Conservation (phyloP, 176 grass and related monocot species). For the Saccharum spontaneum region DNA sequence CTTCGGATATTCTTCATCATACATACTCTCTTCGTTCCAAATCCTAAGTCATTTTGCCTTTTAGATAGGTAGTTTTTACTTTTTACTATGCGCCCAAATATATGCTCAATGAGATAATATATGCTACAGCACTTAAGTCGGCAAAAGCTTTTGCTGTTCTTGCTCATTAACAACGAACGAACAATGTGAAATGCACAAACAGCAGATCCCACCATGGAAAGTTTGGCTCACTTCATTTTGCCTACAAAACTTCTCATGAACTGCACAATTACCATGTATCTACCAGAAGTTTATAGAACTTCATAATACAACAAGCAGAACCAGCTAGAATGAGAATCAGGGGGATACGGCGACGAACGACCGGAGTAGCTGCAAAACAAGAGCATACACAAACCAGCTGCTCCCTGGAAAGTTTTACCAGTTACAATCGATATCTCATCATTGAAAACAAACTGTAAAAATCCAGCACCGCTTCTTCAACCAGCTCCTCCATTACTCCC, state of each 20-base stretch:
- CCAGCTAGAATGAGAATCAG: not conserved
- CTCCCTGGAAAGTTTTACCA: not conserved
- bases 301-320: not conserved
- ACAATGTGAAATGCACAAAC: not conserved
- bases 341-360: not conserved
- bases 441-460: conserved; percentile 29
- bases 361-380: not conserved
- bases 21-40: too few species aligned
- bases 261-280: conserved; percentile 8
- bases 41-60: too few species aligned
- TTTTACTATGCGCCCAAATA: not conserved
- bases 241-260: not conserved
- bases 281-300: not conserved
- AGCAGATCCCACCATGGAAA: not conserved
- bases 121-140: not conserved
- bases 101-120: not conserved
- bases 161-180: not conserved
- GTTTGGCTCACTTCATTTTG: not conserved
- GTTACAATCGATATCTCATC: conserved; percentile 2
- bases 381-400: not conserved
- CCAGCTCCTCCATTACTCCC: conserved; percentile 61
- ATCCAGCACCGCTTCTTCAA: conserved; percentile 64
- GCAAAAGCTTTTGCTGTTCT: not conserved
- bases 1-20: too few species aligned
- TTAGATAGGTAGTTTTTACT: not conserved